Conservation (phyloP, 208 protist genomes). For the Porcisia deanei region DNA sequence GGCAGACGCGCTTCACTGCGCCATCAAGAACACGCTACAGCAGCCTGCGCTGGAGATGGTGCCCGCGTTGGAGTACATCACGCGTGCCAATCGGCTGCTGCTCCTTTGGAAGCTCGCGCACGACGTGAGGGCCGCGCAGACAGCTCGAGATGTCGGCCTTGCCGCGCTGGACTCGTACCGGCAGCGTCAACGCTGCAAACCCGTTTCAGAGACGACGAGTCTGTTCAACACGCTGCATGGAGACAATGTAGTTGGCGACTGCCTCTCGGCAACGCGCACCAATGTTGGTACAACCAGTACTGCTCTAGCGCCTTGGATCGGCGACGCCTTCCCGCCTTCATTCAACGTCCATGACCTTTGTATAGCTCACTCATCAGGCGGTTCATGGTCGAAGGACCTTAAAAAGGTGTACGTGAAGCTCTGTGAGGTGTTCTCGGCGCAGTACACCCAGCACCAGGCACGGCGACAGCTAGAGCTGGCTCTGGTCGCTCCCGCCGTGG, state of each 20-base stretch:
- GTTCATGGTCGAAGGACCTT: slow-evolving; percentile 46
- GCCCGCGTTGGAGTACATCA: slow-evolving; percentile 58
- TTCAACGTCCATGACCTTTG: slow-evolving; percentile 29
- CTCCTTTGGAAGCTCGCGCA: slow-evolving; percentile 41
- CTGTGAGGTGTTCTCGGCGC: slow-evolving; percentile 40
- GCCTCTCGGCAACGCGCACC: neutral
- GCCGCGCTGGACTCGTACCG: slow-evolving; percentile 14
- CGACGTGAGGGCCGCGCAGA: slow-evolving; percentile 27
- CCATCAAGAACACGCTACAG: slow-evolving; percentile 32
- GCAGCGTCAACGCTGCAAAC: neutral
- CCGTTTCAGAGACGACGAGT: neutral
- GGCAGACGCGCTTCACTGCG: slow-evolving; percentile 28
- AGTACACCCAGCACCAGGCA: slow-evolving; percentile 36
- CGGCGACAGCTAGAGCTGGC: slow-evolving; percentile 45
- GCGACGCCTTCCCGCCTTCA: slow-evolving; percentile 21
- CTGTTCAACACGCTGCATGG: neutral
- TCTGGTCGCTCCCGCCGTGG: neutral
- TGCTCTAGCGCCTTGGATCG: slow-evolving; percentile 14
- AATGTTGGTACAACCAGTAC: neutral
- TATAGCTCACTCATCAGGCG: slow-evolving; percentile 44
- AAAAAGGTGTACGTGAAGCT: slow-evolving; percentile 42
- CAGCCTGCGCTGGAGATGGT: slow-evolving; percentile 33
- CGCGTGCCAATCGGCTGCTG: slow-evolving; percentile 69
- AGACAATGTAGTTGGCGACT: neutral
- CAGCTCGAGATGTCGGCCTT: slow-evolving; percentile 22